Evolutionary conservation across 75 land plant genomes (phyloP).

Genomic region (Ceratopteris richardii): DNA sequence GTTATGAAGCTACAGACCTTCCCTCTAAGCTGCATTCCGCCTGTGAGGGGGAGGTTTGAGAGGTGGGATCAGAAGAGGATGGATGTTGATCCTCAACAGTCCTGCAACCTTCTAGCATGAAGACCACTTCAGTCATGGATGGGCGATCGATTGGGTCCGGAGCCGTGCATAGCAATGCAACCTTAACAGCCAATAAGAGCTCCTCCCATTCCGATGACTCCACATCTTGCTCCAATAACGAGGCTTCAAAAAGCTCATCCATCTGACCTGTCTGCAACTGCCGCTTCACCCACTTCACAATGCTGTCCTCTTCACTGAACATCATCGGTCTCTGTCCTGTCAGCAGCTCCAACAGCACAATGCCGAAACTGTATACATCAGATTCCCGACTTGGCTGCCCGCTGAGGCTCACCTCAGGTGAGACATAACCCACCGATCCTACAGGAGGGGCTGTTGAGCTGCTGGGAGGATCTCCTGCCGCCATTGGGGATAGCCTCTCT

Average conservation of each 20-base stretch:
- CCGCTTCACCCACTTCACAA: constrained; percentile 97
- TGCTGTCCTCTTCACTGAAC: constrained; percentile 72
- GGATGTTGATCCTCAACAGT: constrained; percentile 83
- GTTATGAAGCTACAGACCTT: too few relatives aligned
- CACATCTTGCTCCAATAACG: constrained; percentile 65
- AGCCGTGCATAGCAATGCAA: constrained; percentile 89
- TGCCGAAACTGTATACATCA: constrained; percentile 94
- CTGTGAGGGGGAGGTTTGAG: constrained; percentile 65
- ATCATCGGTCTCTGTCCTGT: constrained; percentile 79
- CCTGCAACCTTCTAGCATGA: constrained; percentile 98
- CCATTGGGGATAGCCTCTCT: constrained; percentile 41
- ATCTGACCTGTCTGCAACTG: constrained; percentile 81
- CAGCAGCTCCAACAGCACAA: constrained; percentile 83
- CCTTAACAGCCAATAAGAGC: constrained; percentile 86
- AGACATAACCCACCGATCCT: constrained; percentile 55
- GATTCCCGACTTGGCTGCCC: constrained; percentile 66
- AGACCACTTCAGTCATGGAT: constrained; percentile 86
- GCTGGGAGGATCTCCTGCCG: constrained; percentile 44
- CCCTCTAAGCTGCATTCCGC: too few relatives aligned
- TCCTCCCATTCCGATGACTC: constrained; percentile 92
- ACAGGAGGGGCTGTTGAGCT: constrained; percentile 30
- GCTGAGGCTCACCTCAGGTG: constrained; percentile 59
- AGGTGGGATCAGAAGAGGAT: constrained; percentile 66
- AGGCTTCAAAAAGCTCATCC: constrained; percentile 76
- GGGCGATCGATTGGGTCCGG: constrained; percentile 85